Base-by-base conservation (phyloP, 2,329 filamentous ascomycete species). In the Oidium heveae region DNA sequence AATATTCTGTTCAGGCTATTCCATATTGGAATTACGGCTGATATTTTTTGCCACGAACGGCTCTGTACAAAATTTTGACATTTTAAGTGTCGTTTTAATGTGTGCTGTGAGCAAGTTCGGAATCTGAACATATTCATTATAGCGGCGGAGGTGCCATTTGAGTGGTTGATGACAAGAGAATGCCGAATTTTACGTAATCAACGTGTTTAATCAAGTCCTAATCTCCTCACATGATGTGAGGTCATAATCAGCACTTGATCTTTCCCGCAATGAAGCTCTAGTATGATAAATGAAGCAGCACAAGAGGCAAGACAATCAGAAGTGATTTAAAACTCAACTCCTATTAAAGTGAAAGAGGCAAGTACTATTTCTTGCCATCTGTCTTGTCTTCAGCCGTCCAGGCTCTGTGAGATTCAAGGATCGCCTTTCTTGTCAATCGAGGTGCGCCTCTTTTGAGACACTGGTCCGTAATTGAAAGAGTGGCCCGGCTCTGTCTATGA, bases 121-220 rank as follows among this genome's bases (percentile, higher is more conserved):
- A 22, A 22, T 3, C 5, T 47, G 43, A 9, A 47, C n/a, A 8
- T 18, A 24, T 18, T 13, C 13, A 20, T 20, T 6, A 3, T 47
- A 20, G 12, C 24, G 43, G 20, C 22, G 6, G n/a, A 22, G 43
- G 18, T 22, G 24, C 16, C 12, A 18, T 20, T 5, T 20, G n/a
- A 47, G 43, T 10, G n/a, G 22, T 47, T 20, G n/a, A 22, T 47
- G n/a, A 18, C 47, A n/a, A n/a, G 16, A 51, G 16, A 51, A 51
- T n/a, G 24, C 7, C 13, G 32, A 28, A 20, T 33, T 9, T n/a
- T 51, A 12, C 28, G 24, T 18, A 51, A 24, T 33, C 24, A 51
- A 33, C 24, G 28, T 24, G 47, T 33, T n/a, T 59, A 54, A 62
- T 63, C 61, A 63, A 57, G 61, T 62, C 61, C 61, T 63, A 59